Base-by-base conservation (phyloP, 1,284 basidiomycete species). In the Fistulinella cinereoalba region DNA sequence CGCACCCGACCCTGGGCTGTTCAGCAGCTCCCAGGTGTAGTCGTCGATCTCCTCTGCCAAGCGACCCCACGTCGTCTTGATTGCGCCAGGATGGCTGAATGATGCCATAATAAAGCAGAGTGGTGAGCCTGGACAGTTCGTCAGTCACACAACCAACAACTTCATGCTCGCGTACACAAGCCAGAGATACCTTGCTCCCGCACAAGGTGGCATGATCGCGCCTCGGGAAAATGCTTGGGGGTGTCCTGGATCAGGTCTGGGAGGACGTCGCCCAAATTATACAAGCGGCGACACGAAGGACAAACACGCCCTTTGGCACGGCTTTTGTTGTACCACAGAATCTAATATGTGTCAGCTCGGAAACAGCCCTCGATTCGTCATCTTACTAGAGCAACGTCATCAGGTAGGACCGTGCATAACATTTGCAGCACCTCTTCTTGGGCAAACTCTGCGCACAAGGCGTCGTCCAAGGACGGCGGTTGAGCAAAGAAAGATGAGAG, bases 251-350 rank as follows among this genome's bases (percentile, higher is more conserved):
- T 56, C 13, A 75, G 77, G 28, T 80, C 75, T 2, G 73, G 73
- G 0, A 88, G 69, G 1, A 71, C 57, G 46, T 90, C 87, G 1
- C 85, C 85, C 0, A 88, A 65, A 11, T 69, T 71, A 56, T 88
- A 90, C 21, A 88, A 64, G 15, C 87, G 70, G 58, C 81, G 77
- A 60, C 87, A 90, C 1, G 85, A 78, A 3, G 87, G 87, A 58
- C 87, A 90, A 48, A 90, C 75, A 24, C 87, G 79, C 45, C 80
- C 77, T 6, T 70, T 75, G 5, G 71, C 61, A 3, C 87, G 76
- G 60, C 83, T 86, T 66, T 87, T 88, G 70, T 90, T 90, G 58
- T 88, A 89, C 85, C 86, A 89, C 19, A 88, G 54, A n/a, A 87
- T 82, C 87, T 89, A 49, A n/a, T 25, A 16, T n/a, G 27, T 15